These are phyloP conservation scores for Tephrocybe sp. DNA, from an alignment of 768 basidiomycete genomes.

Conservation along the genomic window DNA sequence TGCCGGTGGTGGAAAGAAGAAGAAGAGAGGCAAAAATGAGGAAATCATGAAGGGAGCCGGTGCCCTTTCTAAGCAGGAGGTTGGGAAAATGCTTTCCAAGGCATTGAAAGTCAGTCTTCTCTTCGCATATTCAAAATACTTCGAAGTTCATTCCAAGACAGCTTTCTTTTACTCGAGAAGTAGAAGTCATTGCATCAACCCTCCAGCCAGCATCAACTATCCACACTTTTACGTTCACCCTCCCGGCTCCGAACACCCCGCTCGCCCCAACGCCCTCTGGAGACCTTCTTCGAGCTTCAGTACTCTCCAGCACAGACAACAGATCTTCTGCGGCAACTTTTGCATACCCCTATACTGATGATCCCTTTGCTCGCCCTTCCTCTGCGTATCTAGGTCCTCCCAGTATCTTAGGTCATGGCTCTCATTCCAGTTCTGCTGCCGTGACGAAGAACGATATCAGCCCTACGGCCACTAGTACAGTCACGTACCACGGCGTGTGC, in stretches of 20 bases:
- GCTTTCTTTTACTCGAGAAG: conserved; percentile 91
- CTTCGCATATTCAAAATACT: no score
- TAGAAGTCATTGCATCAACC: conserved; percentile 94
- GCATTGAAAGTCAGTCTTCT: conserved; percentile 70
- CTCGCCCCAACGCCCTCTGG: conserved; percentile 73
- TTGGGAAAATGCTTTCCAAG: conserved; percentile 89
- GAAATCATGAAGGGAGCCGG: conserved; percentile 75
- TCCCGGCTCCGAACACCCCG: conserved; percentile 75
- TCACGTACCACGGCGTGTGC: conserved; percentile 89
- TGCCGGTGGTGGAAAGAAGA: conserved; percentile 77
- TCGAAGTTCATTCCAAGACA: conserved; percentile 25
- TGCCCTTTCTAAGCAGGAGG: conserved; percentile 81
- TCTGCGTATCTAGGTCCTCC: conserved; percentile 80
- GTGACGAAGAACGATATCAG: conserved; percentile 31
- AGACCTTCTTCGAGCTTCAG: conserved; percentile 72
- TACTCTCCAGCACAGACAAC: conserved; percentile 63
- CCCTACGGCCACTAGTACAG: conserved; percentile 39
- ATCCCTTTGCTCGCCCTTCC: conserved; percentile 78
- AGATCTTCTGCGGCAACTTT: conserved; percentile 72
- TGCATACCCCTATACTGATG: conserved; percentile 72
- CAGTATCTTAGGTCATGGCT: conserved; percentile 54
- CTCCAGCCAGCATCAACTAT: conserved; percentile 91
- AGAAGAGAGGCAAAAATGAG: conserved; percentile 63
- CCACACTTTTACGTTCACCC: conserved; percentile 87
- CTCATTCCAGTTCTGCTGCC: conserved; percentile 33